Evolutionary conservation across 768 basidiomycete genomes (phyloP).

Genomic region (Pleurotus tuber-regium): DNA sequence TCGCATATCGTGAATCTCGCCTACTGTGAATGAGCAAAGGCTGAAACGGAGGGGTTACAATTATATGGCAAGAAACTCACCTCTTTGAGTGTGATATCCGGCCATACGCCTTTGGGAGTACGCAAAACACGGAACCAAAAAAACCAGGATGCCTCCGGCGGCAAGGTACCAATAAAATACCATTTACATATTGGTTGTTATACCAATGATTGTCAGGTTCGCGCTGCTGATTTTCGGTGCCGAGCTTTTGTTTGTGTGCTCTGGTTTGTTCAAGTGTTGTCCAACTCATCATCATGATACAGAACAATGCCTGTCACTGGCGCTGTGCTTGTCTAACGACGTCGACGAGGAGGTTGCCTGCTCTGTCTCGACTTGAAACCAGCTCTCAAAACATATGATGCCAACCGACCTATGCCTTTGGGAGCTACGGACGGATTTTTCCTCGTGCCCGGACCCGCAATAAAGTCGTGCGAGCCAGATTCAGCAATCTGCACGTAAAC

Average conservation of each 20-base stretch:
- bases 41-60: too few species aligned
- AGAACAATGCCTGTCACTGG: too few species aligned
- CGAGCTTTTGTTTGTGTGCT: neutral
- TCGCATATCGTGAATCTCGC: too few species aligned
- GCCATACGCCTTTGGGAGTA: neutral
- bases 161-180: neutral
- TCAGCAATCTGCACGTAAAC: constrained; percentile 2
- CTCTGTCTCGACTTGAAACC: neutral
- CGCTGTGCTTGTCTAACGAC: neutral
- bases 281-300: neutral
- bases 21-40: too few species aligned
- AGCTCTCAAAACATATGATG: neutral
- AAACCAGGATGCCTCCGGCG: neutral
- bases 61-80: too few species aligned
- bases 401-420: too few species aligned
- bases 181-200: too few species aligned
- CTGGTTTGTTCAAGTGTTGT: neutral
- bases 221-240: neutral
- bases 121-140: neutral
- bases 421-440: neutral
- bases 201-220: neutral
- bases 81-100: neutral
- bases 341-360: neutral
- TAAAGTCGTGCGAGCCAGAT: neutral
- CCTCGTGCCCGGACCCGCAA: neutral